A percentile compares a stretch with the other conserved stretches of the same genome.
phyloP scores from a whole-genome alignment of 2,329 filamentous ascomycete genomes.

The Botrytis squamosa region DNA sequence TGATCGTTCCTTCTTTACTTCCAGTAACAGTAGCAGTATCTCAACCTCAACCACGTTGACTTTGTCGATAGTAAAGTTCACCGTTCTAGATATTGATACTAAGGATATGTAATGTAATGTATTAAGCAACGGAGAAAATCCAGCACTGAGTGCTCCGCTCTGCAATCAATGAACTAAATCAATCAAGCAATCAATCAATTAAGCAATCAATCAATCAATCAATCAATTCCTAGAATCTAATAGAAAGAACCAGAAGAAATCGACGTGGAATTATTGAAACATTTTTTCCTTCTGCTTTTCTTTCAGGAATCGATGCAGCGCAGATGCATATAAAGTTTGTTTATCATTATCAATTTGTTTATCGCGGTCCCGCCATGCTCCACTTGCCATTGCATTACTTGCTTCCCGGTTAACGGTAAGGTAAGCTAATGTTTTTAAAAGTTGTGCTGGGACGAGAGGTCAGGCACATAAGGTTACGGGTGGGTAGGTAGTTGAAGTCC shows the following conservation, averaged over 20 bases:
- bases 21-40: neutral
- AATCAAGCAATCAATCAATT: neutral
- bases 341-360: neutral
- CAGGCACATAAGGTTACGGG: neutral
- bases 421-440: neutral
- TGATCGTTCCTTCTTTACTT: neutral
- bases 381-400: neutral
- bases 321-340: neutral
- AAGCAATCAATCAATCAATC: neutral
- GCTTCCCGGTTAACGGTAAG: neutral
- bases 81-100: neutral
- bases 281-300: neutral
- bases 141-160: neutral
- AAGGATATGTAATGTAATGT: no score
- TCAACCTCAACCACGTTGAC: neutral
- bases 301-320: neutral
- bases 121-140: neutral
- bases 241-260: neutral
- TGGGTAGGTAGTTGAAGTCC: rapidly evolving
- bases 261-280: neutral
- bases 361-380: neutral
- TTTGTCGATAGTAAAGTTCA: neutral
- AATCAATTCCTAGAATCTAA: neutral
- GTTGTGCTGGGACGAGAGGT: neutral
- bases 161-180: neutral